Base-by-base conservation (phyloP, 306 rosid species). In the Abrus precatorius region DNA sequence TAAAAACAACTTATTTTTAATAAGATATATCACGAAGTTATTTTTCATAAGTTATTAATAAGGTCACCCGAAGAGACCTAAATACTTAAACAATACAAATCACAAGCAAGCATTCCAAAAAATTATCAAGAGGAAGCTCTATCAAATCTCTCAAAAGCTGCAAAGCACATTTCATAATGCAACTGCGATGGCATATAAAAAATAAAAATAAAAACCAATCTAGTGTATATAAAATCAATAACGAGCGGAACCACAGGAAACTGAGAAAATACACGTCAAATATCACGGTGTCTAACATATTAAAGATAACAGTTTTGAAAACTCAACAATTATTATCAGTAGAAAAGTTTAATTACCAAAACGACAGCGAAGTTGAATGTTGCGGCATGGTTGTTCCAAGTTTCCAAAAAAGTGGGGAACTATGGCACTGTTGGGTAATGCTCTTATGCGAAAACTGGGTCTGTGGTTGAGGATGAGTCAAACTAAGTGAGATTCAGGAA, bases 241-340 rank as follows among this genome's bases (percentile, higher is more conserved):
- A 48, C 2, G 40, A 41, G 48, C 30, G 66, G 69, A 65, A 69
- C 11, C 59, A 34, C 11, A 3, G 40, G 55, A 53, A 68, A 13
- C 68, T 5, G 41, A 5, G 47, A 48, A 85, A 55, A 71, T 41
- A 50, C 61, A 72, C 61, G 74, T 33, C 38, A 84, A 65, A 75
- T 11, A 62, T 45, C 9, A 36, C 43, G 33, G 55, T 30, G 56
- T 45, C 83, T 30, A 13, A 74, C 1, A 72, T 76, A 76, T 45
- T 82, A 62, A 79, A 67, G 84, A 67, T 60, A 41, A 70, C 57
- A 82, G 48, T 76, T 79, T 82, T 67, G 68, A 55, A 61, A 77
- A 7, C 68, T 33, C 80, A 55, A 72, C 6, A 44, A 53, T 30
- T 44, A 69, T 57, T 44, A 73, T 57, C 34, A 36, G 5, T 43